Evolutionary conservation across 345 rosid genomes (phyloP).

Genomic region (Moricandia arvensis): DNA sequence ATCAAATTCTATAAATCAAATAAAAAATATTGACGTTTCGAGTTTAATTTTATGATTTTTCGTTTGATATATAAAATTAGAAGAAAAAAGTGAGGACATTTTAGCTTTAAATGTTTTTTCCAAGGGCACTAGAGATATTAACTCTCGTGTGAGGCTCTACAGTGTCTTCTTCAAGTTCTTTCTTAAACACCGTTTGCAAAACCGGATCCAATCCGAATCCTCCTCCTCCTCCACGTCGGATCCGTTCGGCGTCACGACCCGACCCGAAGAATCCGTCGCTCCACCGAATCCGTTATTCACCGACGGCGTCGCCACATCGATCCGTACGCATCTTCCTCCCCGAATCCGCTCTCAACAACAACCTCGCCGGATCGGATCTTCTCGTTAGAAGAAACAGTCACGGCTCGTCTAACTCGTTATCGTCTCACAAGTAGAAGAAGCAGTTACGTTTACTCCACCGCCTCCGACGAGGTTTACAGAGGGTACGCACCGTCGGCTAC

Average conservation of each 20-base stretch:
- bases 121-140: no score
- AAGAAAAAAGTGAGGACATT: no score
- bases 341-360: conserved; percentile 63
- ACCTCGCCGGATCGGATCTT: conserved; percentile 38
- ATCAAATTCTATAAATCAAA: no score
- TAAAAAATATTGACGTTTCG: no score
- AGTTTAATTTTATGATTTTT: no score
- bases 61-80: no score
- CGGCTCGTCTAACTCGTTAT: conserved; percentile 35
- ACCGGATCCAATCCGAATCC: conserved; percentile 54
- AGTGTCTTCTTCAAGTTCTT: conserved; percentile 95
- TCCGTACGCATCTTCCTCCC: conserved; percentile 89
- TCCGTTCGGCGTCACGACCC: conserved; percentile 68
- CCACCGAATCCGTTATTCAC: conserved; percentile 74
- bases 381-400: conserved; percentile 53
- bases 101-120: no score
- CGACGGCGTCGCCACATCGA: conserved; percentile 93
- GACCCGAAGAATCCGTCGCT: conserved; percentile 76
- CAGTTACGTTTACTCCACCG: conserved; percentile 50
- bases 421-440: conserved; percentile 37
- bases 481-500: conserved; percentile 61
- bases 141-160: conserved; percentile 75
- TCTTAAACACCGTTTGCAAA: conserved; percentile 75
- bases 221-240: conserved; percentile 50
- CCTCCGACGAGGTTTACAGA: conserved; percentile 55